Evolutionary conservation across 768 basidiomycete species (phyloP).

Genomic region (Leccinum sublutescens): DNA sequence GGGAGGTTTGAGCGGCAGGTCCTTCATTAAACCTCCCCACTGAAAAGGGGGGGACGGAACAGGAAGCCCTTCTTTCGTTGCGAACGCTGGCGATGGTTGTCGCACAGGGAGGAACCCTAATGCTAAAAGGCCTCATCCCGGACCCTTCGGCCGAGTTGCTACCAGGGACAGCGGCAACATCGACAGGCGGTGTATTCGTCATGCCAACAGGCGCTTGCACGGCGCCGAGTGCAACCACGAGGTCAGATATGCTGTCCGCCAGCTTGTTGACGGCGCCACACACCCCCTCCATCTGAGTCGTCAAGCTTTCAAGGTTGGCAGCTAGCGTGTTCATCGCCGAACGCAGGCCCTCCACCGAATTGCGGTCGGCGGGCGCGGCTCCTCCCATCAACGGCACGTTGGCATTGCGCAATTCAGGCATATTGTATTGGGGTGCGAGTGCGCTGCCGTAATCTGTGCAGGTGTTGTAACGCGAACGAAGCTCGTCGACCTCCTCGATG

Average conservation of each 20-base stretch:
- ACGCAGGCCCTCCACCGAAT: neutral
- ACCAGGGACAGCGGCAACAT: neutral
- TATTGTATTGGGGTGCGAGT: neutral
- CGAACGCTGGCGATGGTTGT: neutral
- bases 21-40: neutral
- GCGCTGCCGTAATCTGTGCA: neutral
- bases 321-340: neutral
- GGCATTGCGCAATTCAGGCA: neutral
- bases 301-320: neutral
- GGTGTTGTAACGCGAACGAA: neutral
- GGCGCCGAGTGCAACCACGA: too few relatives aligned
- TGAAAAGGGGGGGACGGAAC: neutral
- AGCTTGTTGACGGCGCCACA: neutral
- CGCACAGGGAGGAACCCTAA: neutral
- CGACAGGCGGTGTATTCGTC: too few relatives aligned
- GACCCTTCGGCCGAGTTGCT: neutral
- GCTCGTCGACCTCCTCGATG: neutral
- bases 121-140: neutral
- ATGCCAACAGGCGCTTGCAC: too few relatives aligned
- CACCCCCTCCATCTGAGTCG: neutral
- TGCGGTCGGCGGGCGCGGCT: neutral
- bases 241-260: neutral
- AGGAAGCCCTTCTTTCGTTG: neutral
- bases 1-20: neutral
- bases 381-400: neutral